phyloP scores from a whole-genome alignment of 2,329 filamentous ascomycete species.

The Cytospora chrysosperma region DNA sequence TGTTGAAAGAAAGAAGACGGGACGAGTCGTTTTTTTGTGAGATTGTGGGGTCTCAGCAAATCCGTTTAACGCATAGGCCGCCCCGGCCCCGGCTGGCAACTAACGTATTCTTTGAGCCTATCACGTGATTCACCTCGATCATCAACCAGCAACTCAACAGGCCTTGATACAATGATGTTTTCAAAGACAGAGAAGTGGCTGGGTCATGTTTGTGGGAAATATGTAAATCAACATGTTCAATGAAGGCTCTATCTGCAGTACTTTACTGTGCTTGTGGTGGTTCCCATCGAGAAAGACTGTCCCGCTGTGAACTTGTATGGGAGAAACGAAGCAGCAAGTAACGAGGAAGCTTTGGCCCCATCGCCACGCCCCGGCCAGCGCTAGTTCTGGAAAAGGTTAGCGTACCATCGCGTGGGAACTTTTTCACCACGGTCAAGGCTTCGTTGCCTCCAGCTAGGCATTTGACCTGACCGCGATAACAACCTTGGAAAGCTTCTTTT shows the following conservation, averaged over 20 bases:
- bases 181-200: not conserved
- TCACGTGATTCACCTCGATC: not conserved
- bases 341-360: not conserved
- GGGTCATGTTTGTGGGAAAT: not conserved
- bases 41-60: constrained; percentile 9
- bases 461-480: constrained; percentile 1
- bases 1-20: constrained; percentile 12
- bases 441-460: not conserved
- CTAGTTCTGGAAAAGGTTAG: not conserved
- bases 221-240: not conserved
- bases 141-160: not conserved
- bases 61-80: not conserved
- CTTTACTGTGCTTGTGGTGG: not conserved
- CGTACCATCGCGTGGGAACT: constrained; percentile 12
- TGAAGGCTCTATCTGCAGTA: not conserved
- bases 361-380: not conserved
- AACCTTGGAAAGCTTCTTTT: not conserved
- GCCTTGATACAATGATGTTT: not conserved
- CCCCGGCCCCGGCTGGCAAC: not conserved
- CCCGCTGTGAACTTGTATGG: not conserved
- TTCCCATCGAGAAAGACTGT: not conserved
- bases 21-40: constrained; percentile 13
- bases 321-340: not conserved
- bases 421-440: constrained; percentile 11
- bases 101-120: not conserved